Conservation (phyloP, 257 asterid species). For the Plantago elongata region DNA sequence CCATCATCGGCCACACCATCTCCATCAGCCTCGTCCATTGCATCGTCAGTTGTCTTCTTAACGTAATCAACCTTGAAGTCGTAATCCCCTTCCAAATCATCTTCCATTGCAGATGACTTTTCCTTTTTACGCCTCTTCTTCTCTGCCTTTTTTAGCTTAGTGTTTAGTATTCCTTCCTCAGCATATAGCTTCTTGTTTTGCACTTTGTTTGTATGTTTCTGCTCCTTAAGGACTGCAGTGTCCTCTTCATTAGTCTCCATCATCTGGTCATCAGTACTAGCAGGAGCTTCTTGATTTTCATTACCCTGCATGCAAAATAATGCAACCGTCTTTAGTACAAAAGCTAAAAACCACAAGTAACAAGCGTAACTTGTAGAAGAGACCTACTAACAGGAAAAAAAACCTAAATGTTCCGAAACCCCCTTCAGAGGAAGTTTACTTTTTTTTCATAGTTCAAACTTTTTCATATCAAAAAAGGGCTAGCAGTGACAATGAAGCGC, state of each 20-base stretch:
- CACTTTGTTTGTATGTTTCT: conserved; percentile 35
- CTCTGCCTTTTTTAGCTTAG: conserved; percentile 64
- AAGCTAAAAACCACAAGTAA: not conserved
- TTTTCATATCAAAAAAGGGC: too few species aligned
- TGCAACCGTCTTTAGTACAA: too few species aligned
- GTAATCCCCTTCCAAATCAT: conserved; percentile 49
- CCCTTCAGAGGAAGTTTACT: too few species aligned
- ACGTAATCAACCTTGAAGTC: conserved; percentile 70
- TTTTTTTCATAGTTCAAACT: too few species aligned
- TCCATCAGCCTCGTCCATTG: conserved; percentile 35
- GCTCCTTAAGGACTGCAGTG: conserved; percentile 25
- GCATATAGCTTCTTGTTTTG: conserved; percentile 79
- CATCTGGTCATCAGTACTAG: conserved; percentile 34
- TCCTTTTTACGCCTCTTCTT: conserved; percentile 63
- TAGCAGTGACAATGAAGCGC: too few species aligned
- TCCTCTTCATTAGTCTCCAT: conserved; percentile 59
- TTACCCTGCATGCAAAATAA: conserved; percentile 40
- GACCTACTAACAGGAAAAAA: not conserved
- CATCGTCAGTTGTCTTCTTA: conserved; percentile 21
- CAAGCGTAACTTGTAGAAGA: not conserved
- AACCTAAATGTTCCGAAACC: too few species aligned
- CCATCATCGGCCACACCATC: conserved; percentile 5
- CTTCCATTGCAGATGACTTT: conserved; percentile 43
- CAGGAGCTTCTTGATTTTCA: conserved; percentile 23
- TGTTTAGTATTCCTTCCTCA: conserved; percentile 76